Conservation (phyloP, 2,329 filamentous ascomycete genomes). For the Hypoxylon sp. region DNA sequence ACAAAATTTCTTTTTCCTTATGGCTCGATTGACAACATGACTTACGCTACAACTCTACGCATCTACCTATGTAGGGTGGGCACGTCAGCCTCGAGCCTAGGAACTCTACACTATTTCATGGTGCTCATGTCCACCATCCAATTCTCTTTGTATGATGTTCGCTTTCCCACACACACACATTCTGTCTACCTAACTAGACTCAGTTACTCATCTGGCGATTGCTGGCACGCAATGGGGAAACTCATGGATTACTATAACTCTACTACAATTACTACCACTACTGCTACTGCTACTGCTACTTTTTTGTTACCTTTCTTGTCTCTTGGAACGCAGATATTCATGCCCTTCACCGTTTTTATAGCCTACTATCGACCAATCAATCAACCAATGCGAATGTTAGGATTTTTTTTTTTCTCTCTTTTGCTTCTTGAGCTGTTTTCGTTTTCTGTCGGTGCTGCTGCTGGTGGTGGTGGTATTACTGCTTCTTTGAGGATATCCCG, state of each 20-base stretch:
- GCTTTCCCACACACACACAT: slow-evolving; percentile 11
- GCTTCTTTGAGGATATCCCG: slow-evolving; percentile 40
- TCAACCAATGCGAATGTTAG: slow-evolving; percentile 39
- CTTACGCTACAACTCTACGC: not conserved
- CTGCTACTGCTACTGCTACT: not conserved
- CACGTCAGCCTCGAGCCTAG: slow-evolving; percentile 4
- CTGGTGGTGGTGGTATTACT: not conserved
- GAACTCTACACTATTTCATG: slow-evolving; percentile 14
- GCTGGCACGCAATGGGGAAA: slow-evolving; percentile 44
- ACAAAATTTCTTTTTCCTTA: slow-evolving; percentile 34
- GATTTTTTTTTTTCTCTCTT: slow-evolving; percentile 36
- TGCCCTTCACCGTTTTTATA: slow-evolving; percentile 36
- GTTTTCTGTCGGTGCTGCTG: slow-evolving; percentile 18
- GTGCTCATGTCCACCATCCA: slow-evolving; percentile 35
- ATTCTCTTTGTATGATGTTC: slow-evolving; percentile 38
- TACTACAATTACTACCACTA: not conserved
- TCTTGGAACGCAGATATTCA: slow-evolving; percentile 37
- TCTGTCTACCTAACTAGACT: slow-evolving; percentile 22
- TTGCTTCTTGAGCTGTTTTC: slow-evolving; percentile 16
- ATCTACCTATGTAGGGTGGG: not conserved
- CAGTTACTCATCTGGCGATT: slow-evolving; percentile 40
- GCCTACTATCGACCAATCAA: slow-evolving; percentile 5
- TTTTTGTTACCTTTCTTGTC: slow-evolving; percentile 24
- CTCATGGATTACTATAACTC: slow-evolving; percentile 25
- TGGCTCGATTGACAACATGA: slow-evolving; percentile 23